phyloP scores from a whole-genome alignment of 257 asterid species.

The Gentiana straminea region DNA sequence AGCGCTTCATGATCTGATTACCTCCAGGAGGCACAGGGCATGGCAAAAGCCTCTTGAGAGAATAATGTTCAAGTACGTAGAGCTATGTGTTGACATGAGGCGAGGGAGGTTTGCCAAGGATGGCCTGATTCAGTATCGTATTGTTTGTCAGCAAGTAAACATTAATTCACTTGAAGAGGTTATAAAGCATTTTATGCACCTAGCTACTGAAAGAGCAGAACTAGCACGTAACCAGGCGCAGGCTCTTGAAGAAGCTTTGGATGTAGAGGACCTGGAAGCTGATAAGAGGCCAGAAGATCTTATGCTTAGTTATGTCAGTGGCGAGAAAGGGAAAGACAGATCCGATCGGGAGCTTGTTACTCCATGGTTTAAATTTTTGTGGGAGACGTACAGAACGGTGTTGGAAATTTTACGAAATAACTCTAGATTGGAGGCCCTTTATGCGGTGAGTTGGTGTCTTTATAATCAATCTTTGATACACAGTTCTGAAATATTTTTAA shows the following conservation, averaged over 20 bases:
- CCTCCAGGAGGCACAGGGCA: slow-evolving; percentile 85
- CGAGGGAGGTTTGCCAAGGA: slow-evolving; percentile 96
- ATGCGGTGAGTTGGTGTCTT: slow-evolving; percentile 37
- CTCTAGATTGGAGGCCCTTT: slow-evolving; percentile 62
- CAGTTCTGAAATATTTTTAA: too few species aligned
- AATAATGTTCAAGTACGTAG: slow-evolving; percentile 86
- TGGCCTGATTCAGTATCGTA: slow-evolving; percentile 89
- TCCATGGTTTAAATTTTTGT: slow-evolving; percentile 80
- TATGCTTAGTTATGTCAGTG: slow-evolving; percentile 91
- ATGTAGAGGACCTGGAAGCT: slow-evolving; percentile 85
- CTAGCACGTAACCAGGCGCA: slow-evolving; percentile 74
- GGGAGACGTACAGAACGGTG: slow-evolving; percentile 85
- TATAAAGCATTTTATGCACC: slow-evolving; percentile 92
- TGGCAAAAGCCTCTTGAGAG: slow-evolving; percentile 88
- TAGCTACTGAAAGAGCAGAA: slow-evolving; percentile 87
- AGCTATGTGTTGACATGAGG: slow-evolving; percentile 90
- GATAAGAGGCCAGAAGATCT: slow-evolving; percentile 95
- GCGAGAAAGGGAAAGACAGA: slow-evolving; percentile 91
- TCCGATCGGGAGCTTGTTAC: slow-evolving; percentile 90
- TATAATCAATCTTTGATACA: neutral
- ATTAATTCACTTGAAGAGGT: slow-evolving; percentile 82
- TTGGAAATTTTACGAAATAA: slow-evolving; percentile 69
- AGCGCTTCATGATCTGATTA: slow-evolving; percentile 72
- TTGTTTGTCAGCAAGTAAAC: slow-evolving; percentile 92
- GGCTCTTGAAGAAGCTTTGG: slow-evolving; percentile 83